Conservation (phyloP, 192 early-diverging fungal genomes). For the Allomyces macrogynus region DNA sequence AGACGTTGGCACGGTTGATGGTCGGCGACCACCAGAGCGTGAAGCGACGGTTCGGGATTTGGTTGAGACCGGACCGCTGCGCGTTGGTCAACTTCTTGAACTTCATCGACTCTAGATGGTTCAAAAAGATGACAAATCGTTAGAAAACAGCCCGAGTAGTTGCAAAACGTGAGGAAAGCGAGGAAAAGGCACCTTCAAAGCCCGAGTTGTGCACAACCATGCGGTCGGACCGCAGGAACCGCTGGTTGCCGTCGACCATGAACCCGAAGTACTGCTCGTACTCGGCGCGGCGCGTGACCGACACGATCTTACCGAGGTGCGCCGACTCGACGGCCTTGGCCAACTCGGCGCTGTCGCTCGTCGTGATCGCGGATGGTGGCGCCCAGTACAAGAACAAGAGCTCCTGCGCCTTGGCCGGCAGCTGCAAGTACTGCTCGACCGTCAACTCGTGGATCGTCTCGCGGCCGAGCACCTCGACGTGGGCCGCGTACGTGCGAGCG, state of each 20-base stretch:
- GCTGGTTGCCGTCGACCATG: conserved; percentile 27
- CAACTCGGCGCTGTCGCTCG: too few species aligned
- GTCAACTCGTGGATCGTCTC: conserved; percentile 1
- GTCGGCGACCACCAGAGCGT: conserved; percentile 99
- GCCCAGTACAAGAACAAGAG: too few species aligned
- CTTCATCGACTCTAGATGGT: conserved; percentile 11
- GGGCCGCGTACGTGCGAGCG: too few species aligned
- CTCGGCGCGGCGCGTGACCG: not conserved
- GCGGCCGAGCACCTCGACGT: not conserved
- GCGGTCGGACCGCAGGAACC: conserved; percentile 23
- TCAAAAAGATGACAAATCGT: too few species aligned
- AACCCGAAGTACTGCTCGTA: conserved; percentile 21
- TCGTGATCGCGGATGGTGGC: too few species aligned
- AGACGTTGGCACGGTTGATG: conserved; percentile 95
- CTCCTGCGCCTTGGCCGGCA: not conserved
- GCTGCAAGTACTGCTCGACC: conserved; percentile 2
- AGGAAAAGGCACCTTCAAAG: conserved; percentile 28
- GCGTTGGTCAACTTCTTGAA: conserved; percentile 98
- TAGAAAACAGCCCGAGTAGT: too few species aligned
- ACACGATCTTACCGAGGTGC: too few species aligned
- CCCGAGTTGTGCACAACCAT: conserved; percentile 28
- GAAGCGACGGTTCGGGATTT: conserved; percentile 99
- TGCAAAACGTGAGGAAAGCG: too few species aligned
- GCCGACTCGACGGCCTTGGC: too few species aligned
- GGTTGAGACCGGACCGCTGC: conserved; percentile 91